Conservation (phyloP, 1,139 yeast genomes). For the Neolecta irregularis region DNA sequence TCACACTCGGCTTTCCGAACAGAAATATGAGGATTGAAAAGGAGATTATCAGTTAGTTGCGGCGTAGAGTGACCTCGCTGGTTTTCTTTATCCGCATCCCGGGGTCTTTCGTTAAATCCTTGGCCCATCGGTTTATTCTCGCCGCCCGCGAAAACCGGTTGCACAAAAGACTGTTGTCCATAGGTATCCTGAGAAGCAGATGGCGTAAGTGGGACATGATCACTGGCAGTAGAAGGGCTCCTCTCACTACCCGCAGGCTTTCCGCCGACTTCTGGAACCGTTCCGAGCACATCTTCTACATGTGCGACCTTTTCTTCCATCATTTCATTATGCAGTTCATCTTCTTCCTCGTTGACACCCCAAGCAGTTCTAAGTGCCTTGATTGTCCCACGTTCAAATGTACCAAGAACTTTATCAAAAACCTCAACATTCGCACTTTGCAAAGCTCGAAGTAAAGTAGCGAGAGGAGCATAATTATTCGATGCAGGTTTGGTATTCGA, state of each 20-base stretch:
- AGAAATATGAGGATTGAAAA: too few relatives aligned
- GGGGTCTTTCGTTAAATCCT: too few relatives aligned
- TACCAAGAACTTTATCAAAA: constrained; percentile 12
- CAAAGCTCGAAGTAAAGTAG: constrained; percentile 8
- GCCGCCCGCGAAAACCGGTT: too few relatives aligned
- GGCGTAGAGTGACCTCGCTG: too few relatives aligned
- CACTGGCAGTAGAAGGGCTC: too few relatives aligned
- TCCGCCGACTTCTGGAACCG: constrained; percentile 4
- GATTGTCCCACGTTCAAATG: constrained; percentile 11
- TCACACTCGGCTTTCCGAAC: too few relatives aligned
- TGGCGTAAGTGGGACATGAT: too few relatives aligned
- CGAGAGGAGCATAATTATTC: constrained; percentile 12
- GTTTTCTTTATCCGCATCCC: too few relatives aligned
- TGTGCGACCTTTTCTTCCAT: constrained; percentile 13
- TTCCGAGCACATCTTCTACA: constrained; percentile 12
- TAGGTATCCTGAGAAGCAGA: too few relatives aligned
- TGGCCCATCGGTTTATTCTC: too few relatives aligned
- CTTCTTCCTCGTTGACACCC: constrained; percentile 11
- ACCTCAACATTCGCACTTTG: constrained; percentile 7
- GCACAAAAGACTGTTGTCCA: too few relatives aligned
- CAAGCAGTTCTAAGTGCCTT: constrained; percentile 12
- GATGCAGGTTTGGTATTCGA: constrained; percentile 12
- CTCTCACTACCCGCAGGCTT: neutral
- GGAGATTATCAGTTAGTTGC: too few relatives aligned
- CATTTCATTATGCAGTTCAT: constrained; percentile 3